Evolutionary conservation across 139 green algal genomes (phyloP), one percentile per base, ranked within the genome.

Genomic region (Tetraselmis chui): DNA sequence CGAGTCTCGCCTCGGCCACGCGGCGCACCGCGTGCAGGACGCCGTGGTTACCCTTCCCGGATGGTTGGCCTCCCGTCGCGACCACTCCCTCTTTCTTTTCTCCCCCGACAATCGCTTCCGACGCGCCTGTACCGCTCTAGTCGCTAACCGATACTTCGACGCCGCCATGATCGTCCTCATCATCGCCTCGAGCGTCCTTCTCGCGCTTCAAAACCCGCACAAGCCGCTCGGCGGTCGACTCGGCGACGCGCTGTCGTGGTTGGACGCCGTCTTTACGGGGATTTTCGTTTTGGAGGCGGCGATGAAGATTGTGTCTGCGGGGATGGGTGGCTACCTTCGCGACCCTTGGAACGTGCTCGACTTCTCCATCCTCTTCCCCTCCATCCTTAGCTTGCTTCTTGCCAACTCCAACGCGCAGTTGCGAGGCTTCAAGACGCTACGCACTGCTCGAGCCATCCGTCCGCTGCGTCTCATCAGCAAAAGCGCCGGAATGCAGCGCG

Each of bases 311-410:
- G 2, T 79, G 80, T 85, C 26, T 28, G 59, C 27, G 59, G 83
- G 45, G 23, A 67, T 32, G 28, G 28, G 28, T 29, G n/a, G 28
- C 31, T 82, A 82, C 78, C 78, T 82, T 18, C 30, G 58, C 11
- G 28, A 31, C 30, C 45, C 31, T 28, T 82, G 78, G 78, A 82
- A 82, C 78, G 24, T 75, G 24, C 78, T 82, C 28, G 78, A 82
- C 32, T 82, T 82, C 58, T 18, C 45, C 26, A 82, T 82, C 31
- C 28, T 59, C 1, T 26, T 82, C 31, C 28, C 45, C 28, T 30
- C 2, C 24, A 28, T 75, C 5, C 18, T 31, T 24, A 29, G 23
- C 78, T 23, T 76, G 18, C 23, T 82, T 5, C 45, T 67, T 25
- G 45, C 11, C 45, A 67, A 18, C 45, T 5, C 45, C 45, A 67